These are phyloP conservation scores for Blastomyces gilchristii DNA, from an alignment of 2,329 filamentous ascomycete genomes.

Conservation along the genomic window DNA sequence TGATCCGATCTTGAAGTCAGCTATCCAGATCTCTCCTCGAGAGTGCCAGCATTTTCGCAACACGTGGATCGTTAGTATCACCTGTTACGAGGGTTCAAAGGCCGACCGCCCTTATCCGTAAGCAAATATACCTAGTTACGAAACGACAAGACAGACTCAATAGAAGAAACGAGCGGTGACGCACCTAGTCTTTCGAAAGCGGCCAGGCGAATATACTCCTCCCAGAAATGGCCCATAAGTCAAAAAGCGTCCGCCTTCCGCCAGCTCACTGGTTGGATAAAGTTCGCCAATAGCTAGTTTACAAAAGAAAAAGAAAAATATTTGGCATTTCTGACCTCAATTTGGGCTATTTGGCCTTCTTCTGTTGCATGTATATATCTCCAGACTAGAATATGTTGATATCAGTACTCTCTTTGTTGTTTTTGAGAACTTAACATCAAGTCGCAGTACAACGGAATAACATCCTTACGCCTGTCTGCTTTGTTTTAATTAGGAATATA, in stretches of 20 bases:
- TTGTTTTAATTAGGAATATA: background rate
- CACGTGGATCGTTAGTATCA: background rate
- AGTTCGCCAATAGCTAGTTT: background rate
- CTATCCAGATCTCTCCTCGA: background rate
- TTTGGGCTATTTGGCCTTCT: background rate
- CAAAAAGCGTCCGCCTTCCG: background rate
- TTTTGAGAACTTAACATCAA: background rate
- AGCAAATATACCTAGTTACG: background rate
- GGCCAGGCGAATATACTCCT: background rate
- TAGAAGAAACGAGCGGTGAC: background rate
- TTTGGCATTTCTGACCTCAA: background rate
- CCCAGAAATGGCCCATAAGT: background rate
- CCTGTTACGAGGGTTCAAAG: background rate
- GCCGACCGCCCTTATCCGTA: background rate
- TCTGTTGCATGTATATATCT: background rate
- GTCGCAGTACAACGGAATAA: too few species aligned
- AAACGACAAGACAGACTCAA: background rate
- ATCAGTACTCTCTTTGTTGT: background rate
- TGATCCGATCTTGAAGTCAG: constrained; percentile 17
- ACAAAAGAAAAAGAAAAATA: background rate
- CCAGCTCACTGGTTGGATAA: background rate
- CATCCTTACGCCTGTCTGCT: background rate
- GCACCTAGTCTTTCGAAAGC: background rate
- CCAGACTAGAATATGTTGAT: background rate
- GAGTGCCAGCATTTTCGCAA: background rate